Evolutionary conservation across 495 filamentous ascomycete genomes (phyloP).

Genomic region (Aspergillus kassunensis): DNA sequence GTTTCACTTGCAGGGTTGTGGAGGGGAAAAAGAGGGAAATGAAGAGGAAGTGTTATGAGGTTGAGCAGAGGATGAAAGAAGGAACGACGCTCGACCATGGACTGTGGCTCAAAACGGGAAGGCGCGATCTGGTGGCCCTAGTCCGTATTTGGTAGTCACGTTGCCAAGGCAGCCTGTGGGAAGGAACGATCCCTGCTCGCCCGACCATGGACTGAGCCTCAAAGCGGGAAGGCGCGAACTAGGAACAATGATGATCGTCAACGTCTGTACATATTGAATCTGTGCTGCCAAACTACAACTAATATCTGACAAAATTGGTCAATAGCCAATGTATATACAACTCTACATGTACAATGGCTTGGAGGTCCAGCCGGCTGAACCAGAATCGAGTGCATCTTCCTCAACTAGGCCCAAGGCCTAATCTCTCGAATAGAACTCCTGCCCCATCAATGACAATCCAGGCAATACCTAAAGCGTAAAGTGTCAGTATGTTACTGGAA

Average conservation of each 20-base stretch:
- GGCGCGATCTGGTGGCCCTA: background rate
- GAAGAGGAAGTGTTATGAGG: background rate
- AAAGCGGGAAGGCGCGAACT: no score
- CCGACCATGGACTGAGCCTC: no score
- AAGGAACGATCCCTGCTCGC: no score
- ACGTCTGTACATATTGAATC: background rate
- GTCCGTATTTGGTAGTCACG: background rate
- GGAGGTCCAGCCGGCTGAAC: no score
- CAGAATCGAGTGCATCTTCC: background rate
- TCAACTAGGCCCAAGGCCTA: conserved; percentile 49
- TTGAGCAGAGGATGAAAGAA: background rate
- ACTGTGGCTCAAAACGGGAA: background rate
- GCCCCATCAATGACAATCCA: conserved; percentile 67
- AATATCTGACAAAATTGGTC: background rate
- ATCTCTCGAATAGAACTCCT: conserved; percentile 61
- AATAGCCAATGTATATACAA: conserved; percentile 16
- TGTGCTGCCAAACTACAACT: background rate
- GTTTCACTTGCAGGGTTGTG: background rate
- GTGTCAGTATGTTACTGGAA: background rate
- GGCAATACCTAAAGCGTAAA: conserved; percentile 57
- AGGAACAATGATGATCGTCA: background rate
- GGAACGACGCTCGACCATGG: background rate
- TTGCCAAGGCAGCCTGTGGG: background rate
- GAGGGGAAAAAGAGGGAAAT: background rate
- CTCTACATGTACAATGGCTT: no score